Conservation (phyloP, 1,284 basidiomycete genomes). For the Peniophora sp. region DNA sequence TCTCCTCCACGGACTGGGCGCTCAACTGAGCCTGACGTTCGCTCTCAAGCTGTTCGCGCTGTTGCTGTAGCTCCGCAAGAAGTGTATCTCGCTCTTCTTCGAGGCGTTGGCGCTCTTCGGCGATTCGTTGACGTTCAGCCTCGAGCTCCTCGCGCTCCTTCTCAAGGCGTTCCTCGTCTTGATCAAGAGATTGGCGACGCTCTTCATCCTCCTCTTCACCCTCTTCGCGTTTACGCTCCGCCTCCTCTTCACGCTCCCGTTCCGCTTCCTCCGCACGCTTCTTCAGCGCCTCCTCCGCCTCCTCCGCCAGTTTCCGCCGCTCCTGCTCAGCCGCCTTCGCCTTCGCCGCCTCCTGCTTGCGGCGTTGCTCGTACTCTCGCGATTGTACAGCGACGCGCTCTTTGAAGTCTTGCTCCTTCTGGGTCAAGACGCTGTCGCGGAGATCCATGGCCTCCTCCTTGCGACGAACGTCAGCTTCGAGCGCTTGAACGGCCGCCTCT, state of each 20-base stretch:
- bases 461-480: slow-evolving; percentile 7
- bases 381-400: background rate
- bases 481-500: background rate
- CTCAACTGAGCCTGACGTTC: background rate
- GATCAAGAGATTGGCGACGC: background rate
- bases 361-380: background rate
- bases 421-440: slow-evolving; percentile 5
- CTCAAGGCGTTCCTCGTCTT: background rate
- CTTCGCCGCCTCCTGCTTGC: background rate
- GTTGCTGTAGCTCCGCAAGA: background rate
- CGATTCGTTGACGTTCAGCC: slow-evolving; percentile 2
- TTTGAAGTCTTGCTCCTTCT: slow-evolving; percentile 4
- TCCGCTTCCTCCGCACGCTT: background rate
- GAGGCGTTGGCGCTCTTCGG: slow-evolving; percentile 1
- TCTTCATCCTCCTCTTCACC: background rate
- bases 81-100: slow-evolving; percentile 9
- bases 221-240: background rate
- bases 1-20: background rate
- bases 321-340: too few species aligned
- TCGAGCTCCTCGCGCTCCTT: background rate
- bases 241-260: background rate
- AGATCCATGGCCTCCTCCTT: slow-evolving; percentile 9
- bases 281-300: background rate
- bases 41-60: background rate
- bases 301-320: too few species aligned